A percentile compares a stretch with the other conserved stretches of the same genome.
These are phyloP conservation scores for Thymus quinquecostatus DNA, from an alignment of 257 asterid species.

Conservation along the genomic window DNA sequence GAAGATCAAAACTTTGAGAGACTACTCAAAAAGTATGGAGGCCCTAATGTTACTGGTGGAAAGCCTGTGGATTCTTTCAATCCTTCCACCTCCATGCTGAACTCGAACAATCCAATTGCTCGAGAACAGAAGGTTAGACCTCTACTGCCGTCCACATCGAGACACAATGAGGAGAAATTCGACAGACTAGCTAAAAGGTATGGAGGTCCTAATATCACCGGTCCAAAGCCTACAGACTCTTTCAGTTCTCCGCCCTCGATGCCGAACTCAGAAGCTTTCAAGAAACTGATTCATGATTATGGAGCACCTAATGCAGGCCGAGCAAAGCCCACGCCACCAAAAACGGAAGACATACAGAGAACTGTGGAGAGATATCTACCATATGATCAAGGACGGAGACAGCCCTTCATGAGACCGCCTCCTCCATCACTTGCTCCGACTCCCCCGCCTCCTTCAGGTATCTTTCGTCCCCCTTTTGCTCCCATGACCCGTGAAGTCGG, in stretches of 20 bases:
- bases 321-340: slow-evolving; percentile 15
- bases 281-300: slow-evolving; percentile 31
- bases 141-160: slow-evolving; percentile 11
- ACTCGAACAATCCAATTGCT: slow-evolving; percentile 10
- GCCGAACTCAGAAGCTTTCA: slow-evolving; percentile 19
- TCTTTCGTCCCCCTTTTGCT: background rate
- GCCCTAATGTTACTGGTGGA: background rate
- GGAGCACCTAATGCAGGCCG: slow-evolving; percentile 29
- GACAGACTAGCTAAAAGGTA: slow-evolving; percentile 26
- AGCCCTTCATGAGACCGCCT: background rate
- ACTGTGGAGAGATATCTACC: slow-evolving; percentile 16
- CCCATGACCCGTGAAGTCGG: slow-evolving; percentile 31
- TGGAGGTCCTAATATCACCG: slow-evolving; percentile 12
- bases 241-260: slow-evolving; percentile 15
- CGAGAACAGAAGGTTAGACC: slow-evolving; percentile 18
- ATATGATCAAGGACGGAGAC: slow-evolving; percentile 15
- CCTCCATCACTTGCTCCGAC: background rate
- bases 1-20: slow-evolving; percentile 9
- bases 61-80: background rate
- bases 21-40: slow-evolving; percentile 27
- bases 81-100: slow-evolving; percentile 18
- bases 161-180: slow-evolving; percentile 1
- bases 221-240: background rate
- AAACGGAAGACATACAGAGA: slow-evolving; percentile 24
- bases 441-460: slow-evolving; percentile 21